A percentile compares a stretch with the other conserved stretches of the same genome.
Conservation (phyloP, 352 stramenopile genomes). For the Thalassiosira sp. region DNA sequence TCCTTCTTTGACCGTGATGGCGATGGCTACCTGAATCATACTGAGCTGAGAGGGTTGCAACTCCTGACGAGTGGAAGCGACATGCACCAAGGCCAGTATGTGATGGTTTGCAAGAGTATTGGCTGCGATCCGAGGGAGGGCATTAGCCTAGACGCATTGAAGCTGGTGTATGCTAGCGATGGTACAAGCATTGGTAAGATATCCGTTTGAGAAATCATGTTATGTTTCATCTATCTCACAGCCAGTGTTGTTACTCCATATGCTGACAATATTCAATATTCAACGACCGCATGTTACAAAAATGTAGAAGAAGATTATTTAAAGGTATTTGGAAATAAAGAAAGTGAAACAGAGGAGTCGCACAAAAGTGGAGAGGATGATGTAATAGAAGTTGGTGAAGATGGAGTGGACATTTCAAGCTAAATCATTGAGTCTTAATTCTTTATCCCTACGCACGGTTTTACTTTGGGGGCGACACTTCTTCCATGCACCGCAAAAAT, state of each 20-base stretch:
- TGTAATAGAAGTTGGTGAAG: conserved; percentile 49
- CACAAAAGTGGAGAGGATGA: conserved; percentile 31
- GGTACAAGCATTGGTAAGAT: conserved; percentile 22
- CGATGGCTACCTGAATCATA: conserved; percentile 57
- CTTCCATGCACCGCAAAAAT: no score
- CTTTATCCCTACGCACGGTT: no score
- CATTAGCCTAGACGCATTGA: conserved; percentile 48
- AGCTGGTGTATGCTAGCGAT: conserved; percentile 57
- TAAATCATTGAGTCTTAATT: no score
- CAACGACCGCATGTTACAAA: neutral
- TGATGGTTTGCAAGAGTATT: conserved; percentile 53
- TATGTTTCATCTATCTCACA: neutral
- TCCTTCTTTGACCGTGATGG: conserved; percentile 54
- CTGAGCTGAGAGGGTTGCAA: conserved; percentile 50
- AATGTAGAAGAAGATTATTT: conserved; percentile 42
- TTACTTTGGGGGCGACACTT: no score
- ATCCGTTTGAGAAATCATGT: neutral
- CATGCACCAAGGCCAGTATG: conserved; percentile 26
- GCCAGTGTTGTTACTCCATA: neutral
- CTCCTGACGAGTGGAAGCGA: conserved; percentile 33
- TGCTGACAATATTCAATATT: neutral
- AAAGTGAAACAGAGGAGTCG: conserved; percentile 4
- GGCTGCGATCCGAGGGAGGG: conserved; percentile 47
- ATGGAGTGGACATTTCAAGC: conserved; percentile 41
- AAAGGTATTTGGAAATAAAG: conserved; percentile 44